Evolutionary conservation across 2,329 filamentous ascomycete species (phyloP), one percentile per base, ranked within the genome.

Genomic region (Taxawa tesnikishii): DNA sequence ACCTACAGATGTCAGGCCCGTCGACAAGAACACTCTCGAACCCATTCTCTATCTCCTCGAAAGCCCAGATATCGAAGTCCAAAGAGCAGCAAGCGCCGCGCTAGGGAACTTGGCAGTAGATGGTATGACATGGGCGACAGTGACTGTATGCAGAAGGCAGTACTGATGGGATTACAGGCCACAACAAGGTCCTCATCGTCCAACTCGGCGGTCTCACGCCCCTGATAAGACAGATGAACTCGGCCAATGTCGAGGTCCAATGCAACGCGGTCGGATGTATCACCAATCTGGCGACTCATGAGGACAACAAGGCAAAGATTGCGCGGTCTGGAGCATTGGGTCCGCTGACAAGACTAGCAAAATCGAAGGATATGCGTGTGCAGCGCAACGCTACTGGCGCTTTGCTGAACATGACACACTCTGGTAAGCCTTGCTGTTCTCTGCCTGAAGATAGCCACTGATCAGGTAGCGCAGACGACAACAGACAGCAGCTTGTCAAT

Each of bases 221-320:
- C 32, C 70, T 98, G 38, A 98, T 96, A 59, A 80, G 83, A 43
- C 90, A 98, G 61, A 98, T 98, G 90, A 84, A 92, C 62, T 96
- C 88, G 35, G 74, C 80, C 28, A 98, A 98, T 49, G 90, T 98
- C 45, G 90, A 98, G 56, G 90, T 98, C 15, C 90, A 98, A 60
- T 98, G 90, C 67, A 98, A 98, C 58, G 90, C 90, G 26, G 90
- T 98, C 39, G 90, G 90, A 31, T 98, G 90, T 64, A 98, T 98
- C 56, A 98, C 90, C 28, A 98, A 98, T 54, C 63, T 98, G 35
- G 90, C 90, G 33, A 98, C 90, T 3, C 90, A 98, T 51, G 90
- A 98, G 62, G 90, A 96, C 47, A 98, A 98, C 65, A 98, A 98
- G 64, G 87, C 90, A 37, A 94, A 93, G 63, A 98, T 98, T 56